Base-by-base conservation (phyloP, 306 rosid genomes). In the Arachis stenosperma region DNA sequence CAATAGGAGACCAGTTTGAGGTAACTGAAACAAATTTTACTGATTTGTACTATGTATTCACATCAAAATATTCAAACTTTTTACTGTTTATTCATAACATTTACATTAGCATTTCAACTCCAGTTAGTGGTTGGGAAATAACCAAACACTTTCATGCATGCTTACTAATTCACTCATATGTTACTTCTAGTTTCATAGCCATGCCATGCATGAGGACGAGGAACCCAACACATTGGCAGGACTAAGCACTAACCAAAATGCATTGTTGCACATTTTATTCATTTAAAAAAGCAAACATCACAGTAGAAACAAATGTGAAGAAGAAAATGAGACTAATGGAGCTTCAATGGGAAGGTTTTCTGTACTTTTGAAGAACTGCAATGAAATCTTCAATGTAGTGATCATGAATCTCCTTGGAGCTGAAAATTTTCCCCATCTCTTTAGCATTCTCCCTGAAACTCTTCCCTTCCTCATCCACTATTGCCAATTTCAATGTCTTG, bases 1-100 rank as follows among this genome's bases (percentile, higher is more conserved):
- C 27, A 22, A 12, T 15, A 52, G 75, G 84, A 51, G 54, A 46
- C 69, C 82, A 84, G 63, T 61, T 61, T 37, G 37, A 75, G 75
- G 77, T 30, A 69, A 86, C 40, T 72, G 76, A 74, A 82, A 79
- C 81, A 71, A 75, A 69, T 46, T 77, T 77, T 17, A 64, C 52
- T 65, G 62, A 80, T 73, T 69, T 59, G 65, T 46, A 71, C 43
- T 65, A 62, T 79, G 51, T 48, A 72, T 36, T 79, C 70, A 70
- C 68, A 72, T 77, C 78, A 73, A 57, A 77, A 62, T 52, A 48
- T 42, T 64, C 2, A 56, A 58, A 39, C 15, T 9, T 65, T 33
- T 14, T 33, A 33, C 3, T 33, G 2, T 33, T 33, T 33, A 33
- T 33, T 33, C 37, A 22, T 22, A 22, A 22, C 27, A 22, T 1